Evolutionary conservation across 2,329 filamentous ascomycete genomes (phyloP), one percentile per base, ranked within the genome.

Genomic region (Xylariaceae sp.): DNA sequence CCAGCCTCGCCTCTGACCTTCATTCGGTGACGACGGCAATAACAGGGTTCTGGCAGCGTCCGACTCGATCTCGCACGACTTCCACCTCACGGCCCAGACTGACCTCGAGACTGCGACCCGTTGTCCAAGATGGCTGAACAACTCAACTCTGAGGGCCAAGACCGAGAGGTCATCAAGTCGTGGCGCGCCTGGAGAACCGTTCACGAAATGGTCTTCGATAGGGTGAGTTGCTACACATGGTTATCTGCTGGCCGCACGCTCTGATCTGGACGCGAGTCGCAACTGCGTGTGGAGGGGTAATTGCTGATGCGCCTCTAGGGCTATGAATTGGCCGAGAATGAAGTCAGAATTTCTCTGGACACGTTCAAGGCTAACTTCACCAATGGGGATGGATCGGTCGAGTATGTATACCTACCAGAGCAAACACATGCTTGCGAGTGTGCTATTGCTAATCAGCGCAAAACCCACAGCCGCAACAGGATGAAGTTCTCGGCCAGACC

Each of bases 101-200:
- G n/a, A n/a, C n/a, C n/a, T n/a, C n/a, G 6, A 26, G 22, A 6
- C 22, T 11, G 22, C 22, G 6, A 26, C 6, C 11, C 22, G 22
- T n/a, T 7, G 30, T n/a, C 60, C 55, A 64, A 45, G 34, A 66
- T 72, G 61, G 66, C 71, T 39, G 72, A 73, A 42, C 13, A 32
- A 17, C 30, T 51, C 40, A 57, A 55, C 45, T 48, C 57, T 17
- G 63, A 65, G 48, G 59, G 68, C 50, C 73, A 72, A 63, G 65
- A 69, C 52, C 74, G 75, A 62, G 69, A 72, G 64, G 65, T 75
- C 37, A 70, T 77, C 58, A 82, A 87, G 62, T 80, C 96, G 54
- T 98, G 93, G 91, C 87, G 91, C 66, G 89, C 90, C 56, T 94
- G 88, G 81, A 82, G 83, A 67, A 98, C 93, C 8, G 83, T 89